Evolutionary conservation across 106 monocot genomes (phyloP), one percentile per base, ranked within the genome.

Genomic region (Ottelia alismoides): DNA sequence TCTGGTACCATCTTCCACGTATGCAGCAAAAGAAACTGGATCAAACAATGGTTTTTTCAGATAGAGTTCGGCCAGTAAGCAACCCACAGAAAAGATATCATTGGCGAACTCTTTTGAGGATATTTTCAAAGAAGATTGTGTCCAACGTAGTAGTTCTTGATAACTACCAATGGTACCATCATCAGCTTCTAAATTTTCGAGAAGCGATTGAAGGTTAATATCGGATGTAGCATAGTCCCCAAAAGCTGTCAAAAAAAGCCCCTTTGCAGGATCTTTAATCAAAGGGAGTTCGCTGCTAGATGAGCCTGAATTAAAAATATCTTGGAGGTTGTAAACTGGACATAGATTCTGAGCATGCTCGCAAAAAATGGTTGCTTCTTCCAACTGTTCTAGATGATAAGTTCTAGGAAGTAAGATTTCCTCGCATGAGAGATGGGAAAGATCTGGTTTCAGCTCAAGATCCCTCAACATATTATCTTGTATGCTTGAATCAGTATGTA

Each of bases 61-160:
- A 78, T 98, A 82, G 22, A 98, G 35, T 49, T 98, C 98, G 47
- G 90, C 85, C 21, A 98, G 32, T 45, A 90, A 60, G 55, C 98
- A 98, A 3, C 98, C 98, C 51, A 90, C 17, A 11, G 98, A 82
- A 67, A 90, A 98, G 49, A 98, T 67, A 30, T 98, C 98, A 2
- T 32, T 66, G n/a, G 89, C 71, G 67, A 65, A 45, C 51, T 68
- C 56, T 64, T 90, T 57, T 27, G 82, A 85, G 70, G 9, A 63
- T 30, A 58, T 54, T 21, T 40, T 57, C 27, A 45, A 67, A 31
- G 67, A 75, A 45, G 74, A 65, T 21, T 82, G 70, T 28, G 45
- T 80, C 85, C 89, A 85, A 27, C 20, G 68, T 51, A 98, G 54
- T 54, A 82, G 55, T 22, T 98, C 90, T 55, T 76, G 82, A 62